Evolutionary conservation across 1,139 yeast species (phyloP).

Genomic region (Meyerozyma guilliermondii): DNA sequence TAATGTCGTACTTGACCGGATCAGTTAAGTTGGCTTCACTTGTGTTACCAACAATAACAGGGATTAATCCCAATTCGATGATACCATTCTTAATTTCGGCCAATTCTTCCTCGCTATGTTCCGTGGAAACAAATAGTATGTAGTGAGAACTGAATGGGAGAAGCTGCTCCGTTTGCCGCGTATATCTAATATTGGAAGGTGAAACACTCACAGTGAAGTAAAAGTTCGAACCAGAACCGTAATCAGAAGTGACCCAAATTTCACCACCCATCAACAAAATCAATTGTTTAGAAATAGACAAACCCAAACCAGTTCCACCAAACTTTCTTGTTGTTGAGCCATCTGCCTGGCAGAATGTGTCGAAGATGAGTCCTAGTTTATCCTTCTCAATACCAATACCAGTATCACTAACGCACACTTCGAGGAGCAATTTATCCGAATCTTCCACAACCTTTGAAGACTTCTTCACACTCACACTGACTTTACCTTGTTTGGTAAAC

Average conservation of each 20-base stretch:
- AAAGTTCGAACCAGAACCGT: constrained; percentile 80
- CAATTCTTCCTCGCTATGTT: constrained; percentile 49
- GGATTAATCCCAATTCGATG: constrained; percentile 41
- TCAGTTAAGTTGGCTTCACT: constrained; percentile 45
- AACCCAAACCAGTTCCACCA: constrained; percentile 80
- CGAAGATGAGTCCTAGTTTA: constrained; percentile 76
- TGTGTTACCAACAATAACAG: constrained; percentile 47
- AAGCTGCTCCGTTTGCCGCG: constrained; percentile 63
- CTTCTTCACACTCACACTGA: constrained; percentile 56
- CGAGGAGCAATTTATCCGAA: constrained; percentile 59
- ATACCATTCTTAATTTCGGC: constrained; percentile 40
- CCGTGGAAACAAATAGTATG: constrained; percentile 64
- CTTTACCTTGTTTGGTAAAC: constrained; percentile 78
- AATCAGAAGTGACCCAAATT: constrained; percentile 79
- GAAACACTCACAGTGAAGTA: constrained; percentile 75
- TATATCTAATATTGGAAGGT: constrained; percentile 62
- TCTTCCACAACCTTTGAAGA: constrained; percentile 35
- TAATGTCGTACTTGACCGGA: constrained; percentile 68
- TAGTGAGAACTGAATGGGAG: constrained; percentile 70
- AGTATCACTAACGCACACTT: constrained; percentile 83
- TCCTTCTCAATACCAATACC: constrained; percentile 87
- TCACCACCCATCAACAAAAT: constrained; percentile 90
- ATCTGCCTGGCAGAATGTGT: constrained; percentile 88
- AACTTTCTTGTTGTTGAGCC: constrained; percentile 88
- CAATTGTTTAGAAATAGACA: constrained; percentile 79